Evolutionary conservation across 495 filamentous ascomycete genomes (phyloP).

Genomic region (Aspergillus baeticus): DNA sequence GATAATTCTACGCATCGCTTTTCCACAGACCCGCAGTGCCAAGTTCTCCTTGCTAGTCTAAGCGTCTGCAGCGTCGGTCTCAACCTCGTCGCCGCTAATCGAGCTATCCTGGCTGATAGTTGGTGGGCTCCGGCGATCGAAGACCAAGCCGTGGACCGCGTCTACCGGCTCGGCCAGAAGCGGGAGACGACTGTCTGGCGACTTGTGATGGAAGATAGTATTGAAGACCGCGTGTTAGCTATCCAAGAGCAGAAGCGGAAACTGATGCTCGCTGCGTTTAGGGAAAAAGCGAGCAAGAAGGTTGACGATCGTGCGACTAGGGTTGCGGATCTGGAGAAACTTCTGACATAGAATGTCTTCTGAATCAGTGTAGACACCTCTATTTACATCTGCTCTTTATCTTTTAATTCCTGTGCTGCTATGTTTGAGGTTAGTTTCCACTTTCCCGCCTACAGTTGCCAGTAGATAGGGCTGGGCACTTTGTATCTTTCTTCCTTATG

Average conservation of each 20-base stretch:
- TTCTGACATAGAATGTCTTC: constrained; percentile 45
- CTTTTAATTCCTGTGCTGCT: constrained; percentile 4
- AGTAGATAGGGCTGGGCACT: background rate
- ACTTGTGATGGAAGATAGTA: constrained; percentile 75
- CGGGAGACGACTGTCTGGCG: constrained; percentile 76
- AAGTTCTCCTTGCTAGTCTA: constrained; percentile 79
- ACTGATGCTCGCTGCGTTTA: constrained; percentile 74
- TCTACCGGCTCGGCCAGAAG: constrained; percentile 84
- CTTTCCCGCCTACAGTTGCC: background rate
- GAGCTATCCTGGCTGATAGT: constrained; percentile 78
- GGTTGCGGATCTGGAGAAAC: constrained; percentile 58
- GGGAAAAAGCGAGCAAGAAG: constrained; percentile 55
- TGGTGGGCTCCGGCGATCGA: constrained; percentile 97
- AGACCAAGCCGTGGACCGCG: constrained; percentile 89
- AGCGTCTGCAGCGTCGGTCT: constrained; percentile 84
- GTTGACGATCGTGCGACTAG: constrained; percentile 48
- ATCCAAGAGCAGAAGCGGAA: constrained; percentile 80
- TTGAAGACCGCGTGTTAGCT: constrained; percentile 85
- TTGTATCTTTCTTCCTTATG: background rate
- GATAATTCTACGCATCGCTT: constrained; percentile 69
- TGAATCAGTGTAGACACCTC: constrained; percentile 24
- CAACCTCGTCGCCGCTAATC: constrained; percentile 85
- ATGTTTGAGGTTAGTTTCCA: background rate
- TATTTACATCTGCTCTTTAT: constrained; percentile 4
- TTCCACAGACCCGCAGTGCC: constrained; percentile 64